A percentile compares a stretch with the other conserved stretches of the same genome.
Evolutionary conservation across 345 rosid genomes (phyloP).

Genomic region (Eucalyptus sp.): DNA sequence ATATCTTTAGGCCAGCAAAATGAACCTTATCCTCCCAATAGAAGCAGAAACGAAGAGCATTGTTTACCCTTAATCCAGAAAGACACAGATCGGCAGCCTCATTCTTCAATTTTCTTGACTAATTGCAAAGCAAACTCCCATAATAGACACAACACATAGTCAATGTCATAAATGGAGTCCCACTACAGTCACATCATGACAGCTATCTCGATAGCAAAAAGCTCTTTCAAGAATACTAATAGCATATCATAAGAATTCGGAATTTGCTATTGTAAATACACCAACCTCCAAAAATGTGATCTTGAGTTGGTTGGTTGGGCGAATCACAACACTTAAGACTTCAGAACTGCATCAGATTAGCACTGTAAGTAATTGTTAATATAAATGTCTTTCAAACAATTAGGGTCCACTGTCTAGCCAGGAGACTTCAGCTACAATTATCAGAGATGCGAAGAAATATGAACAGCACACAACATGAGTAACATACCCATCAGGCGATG

Average conservation of each 20-base stretch:
- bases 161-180: neutral
- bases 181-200: neutral
- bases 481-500: conserved; percentile 73
- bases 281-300: conserved; percentile 90
- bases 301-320: conserved; percentile 77
- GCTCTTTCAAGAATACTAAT: neutral
- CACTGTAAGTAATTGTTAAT: neutral
- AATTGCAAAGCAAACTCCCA: neutral
- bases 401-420: neutral
- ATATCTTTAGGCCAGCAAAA: neutral
- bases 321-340: conserved; percentile 66
- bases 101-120: neutral
- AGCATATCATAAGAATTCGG: neutral
- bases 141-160: neutral
- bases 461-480: neutral
- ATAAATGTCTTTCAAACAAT: neutral
- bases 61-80: neutral
- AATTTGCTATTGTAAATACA: neutral
- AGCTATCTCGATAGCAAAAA: neutral
- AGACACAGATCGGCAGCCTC: neutral
- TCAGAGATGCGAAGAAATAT: neutral
- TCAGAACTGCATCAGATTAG: conserved; percentile 52
- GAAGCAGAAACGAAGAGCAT: neutral
- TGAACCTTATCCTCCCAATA: neutral
- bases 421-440: neutral